Conservation (phyloP, 169 alveolate species). For the Perkinsus chesapeaki region DNA sequence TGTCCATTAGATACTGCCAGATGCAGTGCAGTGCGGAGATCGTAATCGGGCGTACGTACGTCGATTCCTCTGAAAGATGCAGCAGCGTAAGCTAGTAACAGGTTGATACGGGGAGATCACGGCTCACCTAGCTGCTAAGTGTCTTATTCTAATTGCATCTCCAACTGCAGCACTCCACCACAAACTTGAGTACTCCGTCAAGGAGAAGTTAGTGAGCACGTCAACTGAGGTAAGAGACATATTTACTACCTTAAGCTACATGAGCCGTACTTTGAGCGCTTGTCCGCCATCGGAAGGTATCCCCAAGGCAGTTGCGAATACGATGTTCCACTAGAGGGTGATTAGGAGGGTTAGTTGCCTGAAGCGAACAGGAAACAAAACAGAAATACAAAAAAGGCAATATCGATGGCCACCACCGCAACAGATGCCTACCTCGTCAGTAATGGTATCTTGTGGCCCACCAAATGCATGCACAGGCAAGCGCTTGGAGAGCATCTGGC, state of each 20-base stretch:
- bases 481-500: not conserved
- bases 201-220: not conserved
- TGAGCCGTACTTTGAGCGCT: not conserved
- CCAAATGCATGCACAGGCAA: not conserved
- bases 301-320: not conserved
- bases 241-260: not conserved
- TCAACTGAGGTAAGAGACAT: not conserved
- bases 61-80: not conserved
- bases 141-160: not conserved
- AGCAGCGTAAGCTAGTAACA: not conserved
- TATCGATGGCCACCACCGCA: not conserved
- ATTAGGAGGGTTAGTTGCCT: not conserved
- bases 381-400: not conserved
- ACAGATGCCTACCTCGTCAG: not conserved
- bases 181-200: not conserved
- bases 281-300: not conserved
- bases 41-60: not conserved
- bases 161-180: constrained; percentile 3
- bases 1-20: not conserved
- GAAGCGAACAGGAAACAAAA: no score
- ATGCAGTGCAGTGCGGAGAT: not conserved
- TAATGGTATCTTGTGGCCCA: not conserved
- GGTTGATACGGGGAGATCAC: not conserved
- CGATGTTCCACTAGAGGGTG: not conserved
- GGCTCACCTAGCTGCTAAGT: not conserved